Base-by-base conservation (phyloP, 805 yeast genomes). In the Ogataea ramenticola region DNA sequence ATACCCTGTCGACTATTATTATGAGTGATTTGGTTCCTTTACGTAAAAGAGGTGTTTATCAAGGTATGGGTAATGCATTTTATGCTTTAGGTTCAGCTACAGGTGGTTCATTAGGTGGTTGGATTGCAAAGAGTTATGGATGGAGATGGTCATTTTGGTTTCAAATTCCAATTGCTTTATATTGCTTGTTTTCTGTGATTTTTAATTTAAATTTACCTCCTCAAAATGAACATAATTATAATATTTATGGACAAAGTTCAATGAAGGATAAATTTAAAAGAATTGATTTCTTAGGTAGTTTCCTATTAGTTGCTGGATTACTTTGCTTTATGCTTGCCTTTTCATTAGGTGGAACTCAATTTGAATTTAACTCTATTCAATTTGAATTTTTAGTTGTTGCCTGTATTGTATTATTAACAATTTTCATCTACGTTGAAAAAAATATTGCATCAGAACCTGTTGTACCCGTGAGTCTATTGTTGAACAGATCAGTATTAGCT, bases 11-110 rank as follows among this genome's bases (percentile, higher is more conserved):
- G 36, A 83, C 95, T 14, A 85, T 89, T 44, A 74, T 87, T 12
- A 75, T 85, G 61, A 77, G 86, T 42, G 96, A 89, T 60, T 69
- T 87, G 42, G 81, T 90, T 22, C 87, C 96, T 3, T 70, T 89
- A 52, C 71, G 95, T 45, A 78, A 82, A 30, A 71, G 97, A 43
- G 96, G 96, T 3, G 65, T 86, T 39, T 87, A 75, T 62, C 97
- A 90, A 61, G 97, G 97, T 0, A 54, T 87, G 39, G 89, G 86
- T 32, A 89, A 89, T 58, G 70, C 87, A 17, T 80, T 79, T 41
- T 90, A 74, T 57, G 93, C 93, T 3, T 55, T 82, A 26, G 97
- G 97, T 3, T 82, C 88, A 3, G 80, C 85, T 1, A 62, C 74
- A 37, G 95, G 95, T 26, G 91, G 91, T 1, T 60, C 79, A 2